Evolutionary conservation across 495 filamentous ascomycete species (phyloP), one percentile per base, ranked within the genome.

Genomic region (Aspergillus ellipticus): DNA sequence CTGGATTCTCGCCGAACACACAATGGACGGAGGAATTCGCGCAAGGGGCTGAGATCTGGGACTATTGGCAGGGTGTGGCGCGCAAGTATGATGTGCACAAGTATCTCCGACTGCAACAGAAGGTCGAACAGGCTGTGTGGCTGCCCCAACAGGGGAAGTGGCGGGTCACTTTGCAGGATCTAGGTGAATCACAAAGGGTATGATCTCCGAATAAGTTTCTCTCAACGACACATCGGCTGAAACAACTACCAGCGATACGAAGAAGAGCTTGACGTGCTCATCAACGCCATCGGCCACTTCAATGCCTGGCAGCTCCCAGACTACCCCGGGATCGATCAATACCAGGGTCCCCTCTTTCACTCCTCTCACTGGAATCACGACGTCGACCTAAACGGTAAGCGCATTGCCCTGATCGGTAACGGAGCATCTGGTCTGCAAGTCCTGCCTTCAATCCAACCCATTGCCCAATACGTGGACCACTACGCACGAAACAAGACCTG

Each of bases 21-120:
- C 74, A 86, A 62, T 90, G 87, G 86, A 78, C 76, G 0, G 77
- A 85, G 57, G 77, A 85, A 52, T 89, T 85, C 55, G 82, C 87
- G 2, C 76, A 81, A 29, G 84, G 84, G 0, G 65, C 65, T 11
- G 86, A 90, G 62, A 89, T 90, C 39, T 71, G 77, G 28, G 76
- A 79, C 16, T 90, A 89, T 59, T 86, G 84, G 78, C 78, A 86
- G 51, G 65, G 72, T 0, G 60, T 85, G 6, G 84, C 82, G 0
- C 66, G 69, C 13, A 88, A 88, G 62, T 78, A 85, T 66, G 76
- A 84, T 46, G 79, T 88, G 2, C 81, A 83, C 56, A 73, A 79
- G 47, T 79, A 82, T 54, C 54, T 83, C 13, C 77, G 78, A 41
- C 56, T 77, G 1, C 64, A 74, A 21, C 76, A 79, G 33, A 75